phyloP scores from a whole-genome alignment of 192 early-diverging fungal species.

The Mortierella claussenii region DNA sequence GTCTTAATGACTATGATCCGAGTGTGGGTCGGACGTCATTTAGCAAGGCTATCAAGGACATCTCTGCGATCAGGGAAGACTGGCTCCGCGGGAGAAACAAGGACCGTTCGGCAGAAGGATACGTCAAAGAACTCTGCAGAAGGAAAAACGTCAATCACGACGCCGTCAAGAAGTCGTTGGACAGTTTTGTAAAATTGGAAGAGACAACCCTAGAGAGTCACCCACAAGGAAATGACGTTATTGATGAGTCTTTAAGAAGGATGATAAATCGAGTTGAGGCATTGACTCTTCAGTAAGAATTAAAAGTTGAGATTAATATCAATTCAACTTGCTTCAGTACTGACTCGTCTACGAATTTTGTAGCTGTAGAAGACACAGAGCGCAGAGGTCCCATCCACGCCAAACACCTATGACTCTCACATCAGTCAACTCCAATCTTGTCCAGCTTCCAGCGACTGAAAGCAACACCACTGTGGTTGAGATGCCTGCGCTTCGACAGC shows the following conservation, averaged over 20 bases:
- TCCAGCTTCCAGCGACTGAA: conserved; percentile 12
- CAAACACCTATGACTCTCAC: conserved; percentile 15
- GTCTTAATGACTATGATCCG: conserved; percentile 25
- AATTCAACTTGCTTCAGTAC: conserved; percentile 14
- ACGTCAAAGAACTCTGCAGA: conserved; percentile 23
- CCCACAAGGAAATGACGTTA: conserved; percentile 3
- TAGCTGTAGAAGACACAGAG: conserved; percentile 2
- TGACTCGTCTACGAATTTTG: conserved; percentile 10
- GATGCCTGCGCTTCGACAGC: no score
- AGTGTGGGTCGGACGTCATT: conserved; percentile 28
- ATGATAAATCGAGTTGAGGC: conserved; percentile 24
- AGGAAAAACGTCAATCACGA: conserved; percentile 10
- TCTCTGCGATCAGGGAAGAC: conserved; percentile 8
- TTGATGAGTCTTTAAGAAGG: conserved; percentile 24
- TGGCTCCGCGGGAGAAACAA: conserved; percentile 6
- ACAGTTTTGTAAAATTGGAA: conserved; percentile 19
- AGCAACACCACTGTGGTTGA: no score
- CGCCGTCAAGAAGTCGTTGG: conserved; percentile 11
- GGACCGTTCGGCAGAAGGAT: conserved; percentile 3
- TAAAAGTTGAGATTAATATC: conserved; percentile 4
- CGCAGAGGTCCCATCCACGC: conserved; percentile 7
- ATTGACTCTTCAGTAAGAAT: conserved; percentile 17
- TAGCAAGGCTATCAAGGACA: conserved; percentile 14
- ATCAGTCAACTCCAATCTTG: background rate
- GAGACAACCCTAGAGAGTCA: conserved; percentile 3